Evolutionary conservation across 768 basidiomycete genomes (phyloP).

Genomic region (Sporobolomyces pararoseus): DNA sequence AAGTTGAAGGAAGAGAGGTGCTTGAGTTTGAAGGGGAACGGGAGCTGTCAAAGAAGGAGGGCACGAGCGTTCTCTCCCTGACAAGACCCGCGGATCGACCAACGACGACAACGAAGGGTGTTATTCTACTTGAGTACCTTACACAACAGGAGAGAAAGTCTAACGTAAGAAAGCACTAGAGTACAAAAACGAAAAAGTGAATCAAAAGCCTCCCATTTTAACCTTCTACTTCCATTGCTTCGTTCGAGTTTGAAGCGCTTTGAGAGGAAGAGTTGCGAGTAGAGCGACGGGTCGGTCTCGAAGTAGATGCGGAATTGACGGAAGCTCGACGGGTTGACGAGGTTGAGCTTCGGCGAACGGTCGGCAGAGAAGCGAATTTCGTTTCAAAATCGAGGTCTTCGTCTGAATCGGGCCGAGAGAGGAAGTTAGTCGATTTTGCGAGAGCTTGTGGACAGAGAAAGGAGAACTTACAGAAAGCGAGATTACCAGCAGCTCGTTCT

Average conservation of each 20-base stretch:
- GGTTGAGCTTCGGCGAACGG: conserved; percentile 3
- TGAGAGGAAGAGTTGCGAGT: conserved; percentile 1
- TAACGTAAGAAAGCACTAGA: no score
- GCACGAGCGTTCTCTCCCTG: no score
- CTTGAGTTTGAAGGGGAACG: no score
- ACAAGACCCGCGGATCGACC: no score
- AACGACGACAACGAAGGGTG: no score
- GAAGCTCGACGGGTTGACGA: background rate
- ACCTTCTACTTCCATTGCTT: conserved; percentile 26
- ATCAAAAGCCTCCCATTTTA: no score
- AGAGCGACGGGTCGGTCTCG: conserved; percentile 13
- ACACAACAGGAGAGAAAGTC: no score
- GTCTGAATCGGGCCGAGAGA: background rate
- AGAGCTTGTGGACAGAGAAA: background rate
- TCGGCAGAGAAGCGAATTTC: background rate
- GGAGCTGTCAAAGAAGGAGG: no score
- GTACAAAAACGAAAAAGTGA: no score
- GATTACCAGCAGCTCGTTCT: conserved; percentile 30
- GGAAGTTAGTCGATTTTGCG: no score
- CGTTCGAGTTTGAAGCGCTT: background rate
- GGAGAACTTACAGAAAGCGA: conserved; percentile 34
- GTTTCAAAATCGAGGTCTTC: conserved; percentile 35
- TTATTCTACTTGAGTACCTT: no score
- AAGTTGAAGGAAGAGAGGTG: no score
- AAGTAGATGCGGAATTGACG: background rate